These are phyloP conservation scores for Stachybotrys elegans DNA, from an alignment of 2,329 filamentous ascomycete species.

Conservation along the genomic window DNA sequence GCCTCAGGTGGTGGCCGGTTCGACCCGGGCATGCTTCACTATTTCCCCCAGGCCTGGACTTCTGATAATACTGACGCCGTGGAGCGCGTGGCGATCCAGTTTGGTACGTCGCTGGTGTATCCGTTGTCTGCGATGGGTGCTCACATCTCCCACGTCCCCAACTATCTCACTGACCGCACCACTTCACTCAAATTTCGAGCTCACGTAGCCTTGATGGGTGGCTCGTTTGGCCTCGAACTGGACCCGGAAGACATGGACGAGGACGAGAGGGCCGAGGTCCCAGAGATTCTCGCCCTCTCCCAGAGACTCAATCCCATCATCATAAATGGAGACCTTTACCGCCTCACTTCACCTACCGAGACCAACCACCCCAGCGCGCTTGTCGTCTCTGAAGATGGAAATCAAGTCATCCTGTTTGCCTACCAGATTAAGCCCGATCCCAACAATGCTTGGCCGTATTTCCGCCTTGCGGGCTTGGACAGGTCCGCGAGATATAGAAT, in stretches of 20 bases:
- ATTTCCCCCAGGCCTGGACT: slow-evolving; percentile 62
- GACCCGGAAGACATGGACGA: slow-evolving; percentile 46
- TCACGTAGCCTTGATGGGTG: slow-evolving; percentile 65
- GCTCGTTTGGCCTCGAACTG: slow-evolving; percentile 61
- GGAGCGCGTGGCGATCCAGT: slow-evolving; percentile 56
- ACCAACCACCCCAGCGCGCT: slow-evolving; percentile 59
- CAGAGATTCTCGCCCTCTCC: slow-evolving; percentile 46
- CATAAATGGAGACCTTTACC: slow-evolving; percentile 53
- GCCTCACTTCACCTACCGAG: slow-evolving; percentile 50
- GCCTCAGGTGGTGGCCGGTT: slow-evolving; percentile 61
- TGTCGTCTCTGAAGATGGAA: slow-evolving; percentile 49
- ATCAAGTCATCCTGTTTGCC: slow-evolving; percentile 49
- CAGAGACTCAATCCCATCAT: slow-evolving; percentile 56
- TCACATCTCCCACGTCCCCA: slow-evolving; percentile 58
- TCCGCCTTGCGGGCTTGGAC: slow-evolving; percentile 55
- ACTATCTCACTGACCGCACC: slow-evolving; percentile 49
- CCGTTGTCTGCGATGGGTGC: slow-evolving; percentile 60
- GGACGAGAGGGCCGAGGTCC: slow-evolving; percentile 48
- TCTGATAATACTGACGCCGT: slow-evolving; percentile 61
- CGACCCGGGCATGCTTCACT: slow-evolving; percentile 57
- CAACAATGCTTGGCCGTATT: slow-evolving; percentile 47
- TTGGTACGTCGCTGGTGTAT: slow-evolving; percentile 59
- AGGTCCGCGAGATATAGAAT: slow-evolving; percentile 46
- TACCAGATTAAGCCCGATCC: slow-evolving; percentile 50
- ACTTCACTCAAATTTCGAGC: slow-evolving; percentile 55